Conservation (phyloP, 306 rosid species). For the Sesbania bispinosa region DNA sequence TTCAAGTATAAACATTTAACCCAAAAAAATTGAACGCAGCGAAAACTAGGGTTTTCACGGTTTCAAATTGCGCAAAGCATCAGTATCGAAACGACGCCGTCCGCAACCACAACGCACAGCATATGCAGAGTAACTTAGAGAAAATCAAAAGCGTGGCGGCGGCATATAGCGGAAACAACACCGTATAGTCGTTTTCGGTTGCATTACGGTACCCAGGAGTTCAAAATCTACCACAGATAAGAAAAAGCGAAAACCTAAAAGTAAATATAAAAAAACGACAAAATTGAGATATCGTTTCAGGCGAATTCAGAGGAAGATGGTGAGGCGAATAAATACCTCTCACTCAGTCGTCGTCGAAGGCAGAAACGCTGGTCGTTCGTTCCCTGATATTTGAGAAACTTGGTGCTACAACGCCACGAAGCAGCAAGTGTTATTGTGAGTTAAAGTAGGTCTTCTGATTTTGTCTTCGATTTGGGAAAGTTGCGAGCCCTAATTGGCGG, state of each 20-base stretch:
- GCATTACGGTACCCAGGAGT: too few relatives aligned
- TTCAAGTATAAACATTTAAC: not conserved
- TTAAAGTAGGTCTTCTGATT: not conserved
- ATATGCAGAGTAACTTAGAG: too few relatives aligned
- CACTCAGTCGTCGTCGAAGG: not conserved
- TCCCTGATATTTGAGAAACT: too few relatives aligned
- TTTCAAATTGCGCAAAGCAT: too few relatives aligned
- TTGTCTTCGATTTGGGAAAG: not conserved
- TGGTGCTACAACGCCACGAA: too few relatives aligned
- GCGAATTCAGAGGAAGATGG: not conserved
- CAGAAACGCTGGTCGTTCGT: not conserved
- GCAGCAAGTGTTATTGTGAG: not conserved
- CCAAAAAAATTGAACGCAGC: not conserved
- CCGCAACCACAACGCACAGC: not conserved
- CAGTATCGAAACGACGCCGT: too few relatives aligned
- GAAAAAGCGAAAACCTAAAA: too few relatives aligned
- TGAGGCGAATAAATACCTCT: not conserved
- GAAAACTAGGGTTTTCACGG: slow-evolving; percentile 24
- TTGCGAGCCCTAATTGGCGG: not conserved
- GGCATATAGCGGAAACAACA: too few relatives aligned
- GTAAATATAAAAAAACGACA: not conserved
- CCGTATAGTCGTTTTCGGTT: too few relatives aligned
- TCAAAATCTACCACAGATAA: not conserved
- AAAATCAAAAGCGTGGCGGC: too few relatives aligned
- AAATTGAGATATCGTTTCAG: not conserved